Percentiles rank a stretch among this genome's conserved stretches.
Conservation (phyloP, 2,329 filamentous ascomycete species). For the Trematosphaeria pertusa region DNA sequence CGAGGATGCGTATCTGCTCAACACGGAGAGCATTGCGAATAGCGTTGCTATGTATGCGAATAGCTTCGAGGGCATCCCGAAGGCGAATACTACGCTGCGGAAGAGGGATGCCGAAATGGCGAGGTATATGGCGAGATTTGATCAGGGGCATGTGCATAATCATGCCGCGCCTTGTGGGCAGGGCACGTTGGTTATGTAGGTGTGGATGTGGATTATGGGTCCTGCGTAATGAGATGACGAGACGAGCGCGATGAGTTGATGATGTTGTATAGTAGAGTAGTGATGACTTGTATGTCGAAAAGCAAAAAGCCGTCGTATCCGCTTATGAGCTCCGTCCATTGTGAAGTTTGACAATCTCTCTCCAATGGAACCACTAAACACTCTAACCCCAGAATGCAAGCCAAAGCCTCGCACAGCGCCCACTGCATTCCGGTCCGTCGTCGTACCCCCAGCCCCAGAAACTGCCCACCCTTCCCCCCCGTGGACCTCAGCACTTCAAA, state of each 20-base stretch:
- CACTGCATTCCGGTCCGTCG: too few species aligned
- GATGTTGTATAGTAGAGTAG: conserved; percentile 1
- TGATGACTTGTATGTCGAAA: conserved; percentile 1
- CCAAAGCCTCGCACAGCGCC: too few species aligned
- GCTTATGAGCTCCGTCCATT: too few species aligned
- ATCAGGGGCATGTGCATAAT: conserved; percentile 33
- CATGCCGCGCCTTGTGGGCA: conserved; percentile 22
- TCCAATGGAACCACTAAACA: too few species aligned
- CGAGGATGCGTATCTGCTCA: conserved; percentile 46
- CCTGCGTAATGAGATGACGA: background rate
- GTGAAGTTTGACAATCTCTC: too few species aligned
- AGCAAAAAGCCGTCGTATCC: too few species aligned
- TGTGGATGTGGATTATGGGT: background rate
- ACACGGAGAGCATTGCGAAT: conserved; percentile 49
- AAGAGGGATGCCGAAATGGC: conserved; percentile 39
- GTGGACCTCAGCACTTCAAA: too few species aligned
- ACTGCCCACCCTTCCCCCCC: too few species aligned
- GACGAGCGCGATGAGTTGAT: background rate
- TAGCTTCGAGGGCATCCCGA: conserved; percentile 45
- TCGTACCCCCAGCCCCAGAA: too few species aligned
- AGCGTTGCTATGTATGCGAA: conserved; percentile 47
- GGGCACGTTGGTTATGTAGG: conserved; percentile 7
- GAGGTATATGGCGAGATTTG: conserved; percentile 30
- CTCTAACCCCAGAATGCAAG: too few species aligned
- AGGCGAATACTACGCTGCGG: conserved; percentile 31